phyloP scores from a whole-genome alignment of 1,139 yeast species.

The Yamadazyma siamensis region DNA sequence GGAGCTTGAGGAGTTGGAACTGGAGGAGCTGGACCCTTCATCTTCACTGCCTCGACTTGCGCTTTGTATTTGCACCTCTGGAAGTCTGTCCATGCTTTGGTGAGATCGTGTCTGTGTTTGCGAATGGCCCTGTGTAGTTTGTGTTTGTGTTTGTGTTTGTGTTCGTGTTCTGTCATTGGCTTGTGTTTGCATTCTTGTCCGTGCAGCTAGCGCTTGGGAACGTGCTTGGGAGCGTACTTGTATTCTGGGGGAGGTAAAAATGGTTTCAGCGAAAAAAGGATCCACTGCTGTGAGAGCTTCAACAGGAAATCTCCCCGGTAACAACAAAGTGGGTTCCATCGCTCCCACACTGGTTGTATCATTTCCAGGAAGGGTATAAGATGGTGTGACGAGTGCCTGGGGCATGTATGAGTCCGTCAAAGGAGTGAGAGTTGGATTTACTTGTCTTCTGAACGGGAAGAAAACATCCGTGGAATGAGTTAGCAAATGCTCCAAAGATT shows the following conservation, averaged over 20 bases:
- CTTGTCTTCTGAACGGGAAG: slow-evolving; percentile 35
- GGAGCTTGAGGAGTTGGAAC: no score
- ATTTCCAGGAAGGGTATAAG: slow-evolving; percentile 8
- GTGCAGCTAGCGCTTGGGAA: slow-evolving; percentile 1
- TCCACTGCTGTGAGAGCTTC: no score
- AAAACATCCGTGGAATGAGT: slow-evolving; percentile 38
- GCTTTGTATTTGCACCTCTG: no score
- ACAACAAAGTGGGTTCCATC: slow-evolving; percentile 25
- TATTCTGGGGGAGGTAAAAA: slow-evolving; percentile 5
- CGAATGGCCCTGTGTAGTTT: no score
- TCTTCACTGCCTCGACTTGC: no score
- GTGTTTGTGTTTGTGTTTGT: no score
- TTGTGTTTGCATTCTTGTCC: no score
- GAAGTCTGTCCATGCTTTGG: no score
- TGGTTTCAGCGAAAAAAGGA: slow-evolving; percentile 5
- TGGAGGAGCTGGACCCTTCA: no score
- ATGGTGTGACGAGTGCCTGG: slow-evolving; percentile 33
- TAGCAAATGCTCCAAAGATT: slow-evolving; percentile 22
- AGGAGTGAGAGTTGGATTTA: slow-evolving; percentile 38
- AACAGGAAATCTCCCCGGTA: slow-evolving; percentile 33
- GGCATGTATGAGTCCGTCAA: slow-evolving; percentile 39
- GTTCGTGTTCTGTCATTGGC: no score
- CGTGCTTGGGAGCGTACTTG: no score
- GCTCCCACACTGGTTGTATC: slow-evolving; percentile 6
- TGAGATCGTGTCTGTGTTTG: no score